Evolutionary conservation across 768 basidiomycete genomes (phyloP).

Genomic region (Auriscalpium orientale): DNA sequence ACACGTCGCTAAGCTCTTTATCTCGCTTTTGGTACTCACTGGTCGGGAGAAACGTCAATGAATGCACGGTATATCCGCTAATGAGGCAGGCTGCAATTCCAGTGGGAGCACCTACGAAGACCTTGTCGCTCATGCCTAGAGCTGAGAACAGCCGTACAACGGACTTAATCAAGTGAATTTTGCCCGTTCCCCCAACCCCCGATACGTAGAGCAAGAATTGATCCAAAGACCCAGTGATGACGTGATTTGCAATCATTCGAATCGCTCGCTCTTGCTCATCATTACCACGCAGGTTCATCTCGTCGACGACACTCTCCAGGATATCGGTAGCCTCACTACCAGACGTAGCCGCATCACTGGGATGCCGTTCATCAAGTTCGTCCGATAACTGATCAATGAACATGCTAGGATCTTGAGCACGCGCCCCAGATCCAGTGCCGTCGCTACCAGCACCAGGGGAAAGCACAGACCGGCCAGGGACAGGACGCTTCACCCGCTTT

Average conservation of each 20-base stretch:
- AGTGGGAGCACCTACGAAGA: slow-evolving; percentile 17
- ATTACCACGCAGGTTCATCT: neutral
- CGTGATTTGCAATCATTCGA: neutral
- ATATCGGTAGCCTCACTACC: neutral
- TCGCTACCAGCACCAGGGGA: neutral
- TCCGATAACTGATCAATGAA: neutral
- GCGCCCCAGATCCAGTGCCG: neutral
- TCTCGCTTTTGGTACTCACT: neutral
- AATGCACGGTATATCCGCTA: slow-evolving; percentile 23
- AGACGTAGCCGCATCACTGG: slow-evolving; percentile 4
- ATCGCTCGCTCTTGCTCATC: neutral
- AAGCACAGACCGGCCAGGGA: neutral
- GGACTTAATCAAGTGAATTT: slow-evolving; percentile 22
- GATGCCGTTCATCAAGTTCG: slow-evolving; percentile 2
- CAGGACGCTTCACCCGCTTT: neutral
- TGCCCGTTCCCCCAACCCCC: slow-evolving; percentile 25
- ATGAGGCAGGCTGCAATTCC: slow-evolving; percentile 24
- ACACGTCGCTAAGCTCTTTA: slow-evolving; percentile 7
- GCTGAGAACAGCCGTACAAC: slow-evolving; percentile 12
- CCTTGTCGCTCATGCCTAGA: neutral
- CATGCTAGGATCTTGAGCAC: neutral
- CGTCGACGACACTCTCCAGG: neutral
- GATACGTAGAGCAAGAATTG: slow-evolving; percentile 24
- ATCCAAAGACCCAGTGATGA: neutral
- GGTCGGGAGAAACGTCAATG: slow-evolving; percentile 16